Evolutionary conservation across 1,284 basidiomycete genomes (phyloP).

Genomic region (Erythrobasidium hasegawianum): DNA sequence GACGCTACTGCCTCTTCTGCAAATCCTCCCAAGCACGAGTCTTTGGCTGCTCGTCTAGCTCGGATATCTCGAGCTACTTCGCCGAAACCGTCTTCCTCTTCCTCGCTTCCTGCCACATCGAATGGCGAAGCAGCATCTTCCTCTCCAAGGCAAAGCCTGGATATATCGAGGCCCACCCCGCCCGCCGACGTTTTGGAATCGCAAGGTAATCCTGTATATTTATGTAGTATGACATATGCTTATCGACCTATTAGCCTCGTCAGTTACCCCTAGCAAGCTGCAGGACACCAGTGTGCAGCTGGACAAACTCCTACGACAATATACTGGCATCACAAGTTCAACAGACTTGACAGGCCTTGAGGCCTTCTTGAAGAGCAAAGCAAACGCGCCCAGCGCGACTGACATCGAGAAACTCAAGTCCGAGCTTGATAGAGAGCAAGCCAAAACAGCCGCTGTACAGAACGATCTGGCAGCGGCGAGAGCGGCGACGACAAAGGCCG

Average conservation of each 20-base stretch:
- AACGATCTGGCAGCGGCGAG: constrained; percentile 20
- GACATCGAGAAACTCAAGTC: background rate
- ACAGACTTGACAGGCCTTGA: background rate
- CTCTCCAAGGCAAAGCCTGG: background rate
- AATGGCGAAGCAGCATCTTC: background rate
- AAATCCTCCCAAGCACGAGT: constrained; percentile 22
- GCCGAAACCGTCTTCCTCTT: background rate
- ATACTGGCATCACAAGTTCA: background rate
- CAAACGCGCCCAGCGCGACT: background rate
- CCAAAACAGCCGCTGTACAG: constrained; percentile 9
- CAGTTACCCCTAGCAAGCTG: background rate
- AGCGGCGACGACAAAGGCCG: constrained; percentile 15
- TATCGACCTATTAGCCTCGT: background rate
- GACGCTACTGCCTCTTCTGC: background rate
- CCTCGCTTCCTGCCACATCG: background rate
- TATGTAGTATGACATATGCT: background rate
- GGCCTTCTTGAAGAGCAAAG: background rate
- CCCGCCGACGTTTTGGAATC: background rate
- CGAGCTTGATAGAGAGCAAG: background rate
- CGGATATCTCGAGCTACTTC: constrained; percentile 12
- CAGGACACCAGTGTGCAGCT: background rate
- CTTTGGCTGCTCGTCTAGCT: constrained; percentile 29
- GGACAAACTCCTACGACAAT: background rate
- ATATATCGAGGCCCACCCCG: background rate
- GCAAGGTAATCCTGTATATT: background rate